Conservation (phyloP, 129 eudicot species). For the Scalesia atractyloides region DNA sequence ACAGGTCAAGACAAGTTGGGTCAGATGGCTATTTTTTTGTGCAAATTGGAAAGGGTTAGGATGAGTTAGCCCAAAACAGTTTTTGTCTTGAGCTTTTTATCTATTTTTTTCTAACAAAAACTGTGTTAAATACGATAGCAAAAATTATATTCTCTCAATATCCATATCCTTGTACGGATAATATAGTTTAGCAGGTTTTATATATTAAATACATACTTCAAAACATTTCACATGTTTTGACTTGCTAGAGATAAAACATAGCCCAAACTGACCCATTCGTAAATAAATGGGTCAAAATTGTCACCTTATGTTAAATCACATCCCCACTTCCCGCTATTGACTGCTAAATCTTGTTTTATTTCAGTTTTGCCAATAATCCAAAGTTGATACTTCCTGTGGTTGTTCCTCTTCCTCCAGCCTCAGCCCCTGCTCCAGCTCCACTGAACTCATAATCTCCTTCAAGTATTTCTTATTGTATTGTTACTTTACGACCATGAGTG, state of each 20-base stretch:
- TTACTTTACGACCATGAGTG: neutral
- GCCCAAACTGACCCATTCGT: neutral
- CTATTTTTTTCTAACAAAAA: neutral
- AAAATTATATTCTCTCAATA: neutral
- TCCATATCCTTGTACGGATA: neutral
- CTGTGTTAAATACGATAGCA: too few relatives aligned
- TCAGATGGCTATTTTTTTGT: neutral
- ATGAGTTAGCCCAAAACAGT: neutral
- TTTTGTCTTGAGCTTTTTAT: neutral
- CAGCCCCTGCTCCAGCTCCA: conserved; percentile 23
- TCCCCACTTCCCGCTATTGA: neutral
- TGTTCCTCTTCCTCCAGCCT: conserved; percentile 42
- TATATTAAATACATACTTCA: neutral
- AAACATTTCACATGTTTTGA: neutral
- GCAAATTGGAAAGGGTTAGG: neutral
- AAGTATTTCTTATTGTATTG: conserved; percentile 33
- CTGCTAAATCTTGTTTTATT: conserved; percentile 4
- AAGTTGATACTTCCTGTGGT: conserved; percentile 7
- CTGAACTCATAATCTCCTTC: conserved; percentile 33
- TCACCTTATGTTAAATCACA: neutral
- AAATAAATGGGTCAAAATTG: too few relatives aligned
- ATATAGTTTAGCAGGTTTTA: neutral
- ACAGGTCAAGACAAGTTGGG: neutral
- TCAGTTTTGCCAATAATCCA: too few relatives aligned
- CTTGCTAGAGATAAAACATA: neutral